Evolutionary conservation across 106 monocot species (phyloP), one percentile per base, ranked within the genome.

Genomic region (Acorus gramineus): DNA sequence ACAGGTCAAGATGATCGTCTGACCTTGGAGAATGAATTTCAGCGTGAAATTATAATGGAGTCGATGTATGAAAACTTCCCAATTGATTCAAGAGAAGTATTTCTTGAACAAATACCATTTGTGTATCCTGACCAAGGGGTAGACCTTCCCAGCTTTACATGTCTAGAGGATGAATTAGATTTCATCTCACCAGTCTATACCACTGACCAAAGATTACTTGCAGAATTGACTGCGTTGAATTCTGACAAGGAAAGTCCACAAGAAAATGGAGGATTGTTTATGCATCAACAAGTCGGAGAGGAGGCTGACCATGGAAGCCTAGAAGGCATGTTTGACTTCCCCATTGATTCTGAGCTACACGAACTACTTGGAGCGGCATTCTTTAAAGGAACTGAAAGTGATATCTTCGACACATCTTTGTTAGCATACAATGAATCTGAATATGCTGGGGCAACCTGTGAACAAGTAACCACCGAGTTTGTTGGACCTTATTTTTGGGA

Each of bases 331-430:
- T 55, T 68, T 4, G 65, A 65, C 53, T 73, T 74, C 10, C 60
- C 70, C 8, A 44, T 65, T 66, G 61, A 72, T 28, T 63, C 63
- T 51, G 79, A 77, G 47, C 55, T 71, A 8, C 67, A 81, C 60
- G 57, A 78, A 74, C 56, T 52, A 66, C 78, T 82, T 55, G 62
- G 60, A 43, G 4, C 49, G 11, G 13, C 57, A 28, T 44, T 74
- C 55, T 42, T 28, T 58, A 7, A 5, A 76, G 42, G 78, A 69
- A 49, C 10, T 53, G 75, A 45, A 43, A 63, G 57, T 47, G 48
- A 8, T 59, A 7, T 46, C 0, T 65, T 53, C 64, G 11, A 63
- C n/a, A 62, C 60, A 4, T n/a, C 43, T 4, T 8, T 67, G 44
- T 53, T 71, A 14, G 49, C 62, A 42, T 56, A n/a, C 8, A 52